phyloP scores from a whole-genome alignment of 345 rosid species.

The Eucalyptus viminalis region DNA sequence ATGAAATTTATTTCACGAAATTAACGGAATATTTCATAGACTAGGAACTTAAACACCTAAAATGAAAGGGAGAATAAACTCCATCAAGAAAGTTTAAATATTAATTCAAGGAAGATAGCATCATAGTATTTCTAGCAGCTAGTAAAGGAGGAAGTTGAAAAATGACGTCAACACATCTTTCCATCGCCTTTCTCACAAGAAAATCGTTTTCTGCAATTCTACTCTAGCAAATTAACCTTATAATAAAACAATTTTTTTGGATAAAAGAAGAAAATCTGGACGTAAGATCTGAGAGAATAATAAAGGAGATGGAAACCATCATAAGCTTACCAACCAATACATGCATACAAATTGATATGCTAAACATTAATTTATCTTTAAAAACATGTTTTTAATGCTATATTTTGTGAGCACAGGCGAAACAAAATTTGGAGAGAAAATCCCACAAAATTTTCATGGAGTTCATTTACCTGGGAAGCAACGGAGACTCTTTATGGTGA shows the following conservation, averaged over 20 bases:
- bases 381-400: neutral
- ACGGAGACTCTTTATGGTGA: neutral
- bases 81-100: neutral
- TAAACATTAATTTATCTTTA: neutral
- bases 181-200: neutral
- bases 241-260: neutral
- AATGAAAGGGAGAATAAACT: neutral
- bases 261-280: no score
- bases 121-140: neutral
- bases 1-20: neutral
- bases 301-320: neutral
- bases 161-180: neutral
- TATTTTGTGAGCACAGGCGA: neutral
- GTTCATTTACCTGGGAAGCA: neutral
- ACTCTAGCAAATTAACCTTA: neutral
- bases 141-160: neutral
- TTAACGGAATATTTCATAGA: neutral
- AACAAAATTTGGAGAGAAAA: no score
- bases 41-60: neutral
- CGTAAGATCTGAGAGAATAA: neutral
- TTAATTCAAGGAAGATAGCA: neutral
- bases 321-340: neutral
- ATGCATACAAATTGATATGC: neutral
- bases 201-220: neutral
- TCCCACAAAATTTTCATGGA: neutral